Conservation (phyloP, 2,329 filamentous ascomycete species). For the Eutypella sp. region DNA sequence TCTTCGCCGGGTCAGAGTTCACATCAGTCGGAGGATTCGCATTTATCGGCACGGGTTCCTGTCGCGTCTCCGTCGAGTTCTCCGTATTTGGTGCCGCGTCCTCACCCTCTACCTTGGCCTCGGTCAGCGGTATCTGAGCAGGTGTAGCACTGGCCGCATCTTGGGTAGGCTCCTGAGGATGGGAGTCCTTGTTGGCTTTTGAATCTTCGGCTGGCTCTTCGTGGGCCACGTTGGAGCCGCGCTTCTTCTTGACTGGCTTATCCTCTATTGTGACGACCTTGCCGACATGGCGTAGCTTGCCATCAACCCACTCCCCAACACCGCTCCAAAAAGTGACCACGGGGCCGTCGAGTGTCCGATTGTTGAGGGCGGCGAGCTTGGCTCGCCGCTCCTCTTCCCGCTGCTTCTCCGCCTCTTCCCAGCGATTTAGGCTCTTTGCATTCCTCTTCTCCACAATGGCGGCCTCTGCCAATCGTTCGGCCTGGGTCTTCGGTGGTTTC, state of each 20-base stretch:
- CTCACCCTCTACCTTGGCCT: conserved; percentile 2
- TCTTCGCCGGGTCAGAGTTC: background rate
- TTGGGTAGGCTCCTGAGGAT: conserved; percentile 6
- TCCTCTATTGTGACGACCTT: conserved; percentile 59
- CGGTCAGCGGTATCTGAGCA: conserved; percentile 3
- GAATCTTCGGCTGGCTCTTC: conserved; percentile 13
- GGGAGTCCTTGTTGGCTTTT: conserved; percentile 19
- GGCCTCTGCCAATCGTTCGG: conserved; percentile 76
- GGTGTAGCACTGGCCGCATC: background rate
- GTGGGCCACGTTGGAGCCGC: conserved; percentile 29
- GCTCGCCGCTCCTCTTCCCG: conserved; percentile 78
- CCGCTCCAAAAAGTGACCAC: conserved; percentile 93
- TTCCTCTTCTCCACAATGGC: conserved; percentile 80
- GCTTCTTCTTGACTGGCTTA: conserved; percentile 49
- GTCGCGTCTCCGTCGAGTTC: conserved; percentile 1
- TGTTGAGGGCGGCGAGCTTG: conserved; percentile 82
- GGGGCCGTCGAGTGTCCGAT: conserved; percentile 79
- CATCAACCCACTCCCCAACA: conserved; percentile 74
- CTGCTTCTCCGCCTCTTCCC: conserved; percentile 89
- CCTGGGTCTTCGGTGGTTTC: conserved; percentile 81
- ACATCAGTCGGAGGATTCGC: background rate
- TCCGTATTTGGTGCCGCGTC: conserved; percentile 2
- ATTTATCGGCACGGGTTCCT: background rate
- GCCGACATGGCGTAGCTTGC: conserved; percentile 67
- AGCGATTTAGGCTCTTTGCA: conserved; percentile 82